These are phyloP conservation scores for Cucurbita argyrosperma DNA, from an alignment of 306 rosid genomes.

Conservation along the genomic window DNA sequence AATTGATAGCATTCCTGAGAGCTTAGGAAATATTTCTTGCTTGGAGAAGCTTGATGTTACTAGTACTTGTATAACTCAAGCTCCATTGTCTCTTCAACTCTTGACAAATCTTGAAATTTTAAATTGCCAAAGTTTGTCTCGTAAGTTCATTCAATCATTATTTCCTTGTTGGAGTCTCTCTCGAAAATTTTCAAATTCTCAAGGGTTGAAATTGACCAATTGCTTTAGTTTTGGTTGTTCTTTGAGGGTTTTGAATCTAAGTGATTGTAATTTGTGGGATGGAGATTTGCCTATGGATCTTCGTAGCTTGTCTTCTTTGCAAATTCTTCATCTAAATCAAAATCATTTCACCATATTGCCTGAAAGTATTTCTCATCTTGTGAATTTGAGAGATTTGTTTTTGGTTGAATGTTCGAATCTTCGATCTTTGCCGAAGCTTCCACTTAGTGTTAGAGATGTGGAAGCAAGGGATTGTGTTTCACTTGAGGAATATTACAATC, in stretches of 20 bases:
- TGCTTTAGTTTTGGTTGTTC: background rate
- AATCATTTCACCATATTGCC: slow-evolving; percentile 4
- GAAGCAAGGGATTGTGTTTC: slow-evolving; percentile 6
- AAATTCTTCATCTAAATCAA: background rate
- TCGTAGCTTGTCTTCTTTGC: background rate
- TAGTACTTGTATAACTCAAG: background rate
- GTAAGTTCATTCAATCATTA: background rate
- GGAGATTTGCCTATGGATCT: background rate
- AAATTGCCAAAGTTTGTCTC: background rate
- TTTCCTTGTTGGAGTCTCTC: background rate
- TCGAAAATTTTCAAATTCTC: background rate
- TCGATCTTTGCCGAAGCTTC: background rate
- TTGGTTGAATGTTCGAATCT: slow-evolving; percentile 5
- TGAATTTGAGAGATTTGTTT: slow-evolving; percentile 1
- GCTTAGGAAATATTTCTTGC: slow-evolving; percentile 1
- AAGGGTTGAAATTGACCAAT: background rate
- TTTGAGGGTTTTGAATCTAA: background rate
- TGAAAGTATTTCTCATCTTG: slow-evolving; percentile 7
- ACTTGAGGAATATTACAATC: background rate
- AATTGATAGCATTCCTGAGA: background rate
- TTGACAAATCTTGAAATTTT: background rate
- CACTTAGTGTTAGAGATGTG: background rate
- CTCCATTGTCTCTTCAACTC: slow-evolving; percentile 3
- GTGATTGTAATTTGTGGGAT: background rate
- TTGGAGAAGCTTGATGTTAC: slow-evolving; percentile 6